phyloP scores from a whole-genome alignment of 2,329 filamentous ascomycete species.

The Biscogniauxia marginata region DNA sequence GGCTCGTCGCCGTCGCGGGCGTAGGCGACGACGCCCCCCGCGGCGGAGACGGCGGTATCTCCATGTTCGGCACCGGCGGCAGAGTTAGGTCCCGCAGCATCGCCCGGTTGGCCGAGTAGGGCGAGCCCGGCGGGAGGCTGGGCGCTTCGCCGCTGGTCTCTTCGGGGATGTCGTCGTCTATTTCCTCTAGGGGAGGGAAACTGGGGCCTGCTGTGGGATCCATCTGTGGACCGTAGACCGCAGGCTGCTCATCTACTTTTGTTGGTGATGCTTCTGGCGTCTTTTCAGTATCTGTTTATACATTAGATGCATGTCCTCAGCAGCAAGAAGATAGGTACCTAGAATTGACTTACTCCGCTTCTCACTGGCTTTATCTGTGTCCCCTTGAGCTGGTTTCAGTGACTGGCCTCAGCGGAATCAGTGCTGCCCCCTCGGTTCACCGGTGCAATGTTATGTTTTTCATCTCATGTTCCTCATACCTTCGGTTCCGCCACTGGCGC shows the following conservation, averaged over 20 bases:
- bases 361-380: conserved; percentile 10
- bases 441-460: conserved; percentile 7
- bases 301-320: conserved; percentile 1
- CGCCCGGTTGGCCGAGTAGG: conserved; percentile 65
- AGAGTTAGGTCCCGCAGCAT: conserved; percentile 71
- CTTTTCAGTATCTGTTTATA: conserved; percentile 8
- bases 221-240: conserved; percentile 32
- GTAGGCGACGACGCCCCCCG: conserved; percentile 56
- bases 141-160: conserved; percentile 17
- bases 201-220: conserved; percentile 23
- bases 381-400: conserved; percentile 25
- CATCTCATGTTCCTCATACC: conserved; percentile 27
- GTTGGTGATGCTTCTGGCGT: conserved; percentile 9
- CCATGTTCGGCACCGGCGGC: conserved; percentile 67
- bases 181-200: conserved; percentile 34
- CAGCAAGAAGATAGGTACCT: conserved; percentile 5
- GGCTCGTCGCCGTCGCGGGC: conserved; percentile 50
- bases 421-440: conserved; percentile 30
- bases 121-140: conserved; percentile 50
- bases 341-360: conserved; percentile 22
- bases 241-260: conserved; percentile 15
- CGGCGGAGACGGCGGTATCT: conserved; percentile 73
- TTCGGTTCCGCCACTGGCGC: conserved; percentile 23
- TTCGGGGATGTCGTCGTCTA: conserved; percentile 16
- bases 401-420: conserved; percentile 34